These are phyloP conservation scores for Tulasnella sp. DNA, from an alignment of 768 basidiomycete genomes.

Conservation along the genomic window DNA sequence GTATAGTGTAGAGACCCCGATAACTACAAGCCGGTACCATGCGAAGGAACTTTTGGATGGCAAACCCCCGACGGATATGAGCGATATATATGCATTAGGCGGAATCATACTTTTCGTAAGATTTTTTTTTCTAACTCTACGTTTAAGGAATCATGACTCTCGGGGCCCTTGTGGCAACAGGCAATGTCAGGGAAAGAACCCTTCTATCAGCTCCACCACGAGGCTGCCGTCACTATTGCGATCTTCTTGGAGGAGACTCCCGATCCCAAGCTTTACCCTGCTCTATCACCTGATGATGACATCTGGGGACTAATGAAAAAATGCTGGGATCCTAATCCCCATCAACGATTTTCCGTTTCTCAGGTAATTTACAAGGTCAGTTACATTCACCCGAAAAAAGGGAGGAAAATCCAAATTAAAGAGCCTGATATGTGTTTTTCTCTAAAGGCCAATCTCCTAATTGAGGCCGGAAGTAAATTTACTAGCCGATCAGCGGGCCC, in stretches of 20 bases:
- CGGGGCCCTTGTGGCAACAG: background rate
- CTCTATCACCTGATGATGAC: background rate
- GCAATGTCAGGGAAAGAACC: slow-evolving; percentile 8
- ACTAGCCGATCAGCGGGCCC: no score
- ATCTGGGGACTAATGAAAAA: slow-evolving; percentile 3
- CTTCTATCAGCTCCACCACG: background rate
- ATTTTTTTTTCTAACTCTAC: no score
- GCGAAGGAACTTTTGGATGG: background rate
- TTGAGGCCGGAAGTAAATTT: no score
- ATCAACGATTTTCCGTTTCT: no score
- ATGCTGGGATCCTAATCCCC: no score
- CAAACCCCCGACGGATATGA: background rate
- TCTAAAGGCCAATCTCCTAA: no score
- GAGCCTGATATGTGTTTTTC: no score
- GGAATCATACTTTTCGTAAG: background rate
- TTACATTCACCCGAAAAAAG: no score
- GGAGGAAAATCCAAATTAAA: no score
- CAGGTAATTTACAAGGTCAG: no score
- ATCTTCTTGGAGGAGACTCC: background rate
- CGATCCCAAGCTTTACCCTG: background rate
- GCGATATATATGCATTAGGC: slow-evolving; percentile 7
- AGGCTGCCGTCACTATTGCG: background rate
- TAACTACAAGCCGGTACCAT: background rate
- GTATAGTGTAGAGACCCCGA: no score
- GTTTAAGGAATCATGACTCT: no score